Conservation (phyloP, 371 early-diverging fungal species). For the Antonospora locustae region DNA sequence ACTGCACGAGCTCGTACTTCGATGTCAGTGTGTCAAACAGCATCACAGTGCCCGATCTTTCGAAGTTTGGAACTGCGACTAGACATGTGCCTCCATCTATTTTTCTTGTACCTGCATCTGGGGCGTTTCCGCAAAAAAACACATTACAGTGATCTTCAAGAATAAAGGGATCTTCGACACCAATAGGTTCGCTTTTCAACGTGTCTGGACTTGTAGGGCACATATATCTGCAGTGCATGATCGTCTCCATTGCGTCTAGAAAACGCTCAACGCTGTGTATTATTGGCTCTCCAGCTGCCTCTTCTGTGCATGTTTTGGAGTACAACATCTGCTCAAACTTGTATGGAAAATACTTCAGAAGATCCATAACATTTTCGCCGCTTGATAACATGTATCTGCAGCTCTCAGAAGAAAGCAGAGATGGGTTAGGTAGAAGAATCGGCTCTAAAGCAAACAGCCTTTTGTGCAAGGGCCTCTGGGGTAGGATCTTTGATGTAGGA, state of each 20-base stretch:
- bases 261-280: neutral
- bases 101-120: constrained; percentile 1
- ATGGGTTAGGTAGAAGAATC: constrained; percentile 12
- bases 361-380: constrained; percentile 22
- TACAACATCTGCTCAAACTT: too few relatives aligned
- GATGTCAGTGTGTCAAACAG: constrained; percentile 5
- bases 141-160: constrained; percentile 10
- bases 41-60: constrained; percentile 3
- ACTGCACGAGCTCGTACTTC: neutral
- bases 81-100: neutral
- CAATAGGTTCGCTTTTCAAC: constrained; percentile 13
- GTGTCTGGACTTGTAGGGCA: constrained; percentile 43
- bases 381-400: constrained; percentile 3
- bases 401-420: neutral
- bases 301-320: constrained; percentile 2
- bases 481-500: constrained; percentile 16
- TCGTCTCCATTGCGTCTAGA: constrained; percentile 5
- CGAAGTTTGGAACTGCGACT: constrained; percentile 19
- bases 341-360: constrained; percentile 27
- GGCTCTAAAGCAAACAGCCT: constrained; percentile 16
- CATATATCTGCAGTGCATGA: constrained; percentile 25
- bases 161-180: constrained; percentile 28
- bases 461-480: constrained; percentile 24
- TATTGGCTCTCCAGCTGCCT: constrained; percentile 7
- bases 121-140: constrained; percentile 17